Percentiles rank a stretch among this genome's conserved stretches.
Conservation (phyloP, 345 rosid species). For the Salix dunnii region DNA sequence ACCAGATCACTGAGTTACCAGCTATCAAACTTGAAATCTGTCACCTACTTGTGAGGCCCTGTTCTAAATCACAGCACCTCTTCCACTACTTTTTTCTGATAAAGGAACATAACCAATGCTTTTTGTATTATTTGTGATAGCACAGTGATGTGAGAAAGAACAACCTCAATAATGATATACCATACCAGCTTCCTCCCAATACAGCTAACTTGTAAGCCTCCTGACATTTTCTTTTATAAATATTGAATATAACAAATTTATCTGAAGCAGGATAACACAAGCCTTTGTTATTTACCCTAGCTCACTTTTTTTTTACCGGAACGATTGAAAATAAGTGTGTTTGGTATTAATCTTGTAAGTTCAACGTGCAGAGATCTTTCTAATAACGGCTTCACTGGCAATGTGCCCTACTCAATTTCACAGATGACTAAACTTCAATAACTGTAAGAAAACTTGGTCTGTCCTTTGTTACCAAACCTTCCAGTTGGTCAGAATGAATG, state of each 20-base stretch:
- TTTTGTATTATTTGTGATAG: conserved; percentile 44
- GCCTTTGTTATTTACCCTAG: neutral
- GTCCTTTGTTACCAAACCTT: conserved; percentile 1
- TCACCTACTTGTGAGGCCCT: conserved; percentile 66
- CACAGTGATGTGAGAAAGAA: conserved; percentile 88
- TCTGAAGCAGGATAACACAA: neutral
- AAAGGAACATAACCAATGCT: conserved; percentile 15
- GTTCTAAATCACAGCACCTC: conserved; percentile 5
- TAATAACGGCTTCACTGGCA: conserved; percentile 67
- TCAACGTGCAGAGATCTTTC: conserved; percentile 73
- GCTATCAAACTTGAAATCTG: conserved; percentile 74
- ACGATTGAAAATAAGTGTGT: too few species aligned
- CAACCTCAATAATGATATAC: conserved; percentile 73
- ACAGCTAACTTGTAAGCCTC: conserved; percentile 53
- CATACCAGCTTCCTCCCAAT: conserved; percentile 92
- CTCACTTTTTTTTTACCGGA: too few species aligned
- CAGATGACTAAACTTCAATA: conserved; percentile 62
- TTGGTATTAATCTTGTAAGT: conserved; percentile 10
- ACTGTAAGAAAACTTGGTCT: conserved; percentile 47
- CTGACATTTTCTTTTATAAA: neutral
- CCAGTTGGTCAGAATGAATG: neutral
- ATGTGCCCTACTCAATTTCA: conserved; percentile 79
- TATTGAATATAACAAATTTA: too few species aligned
- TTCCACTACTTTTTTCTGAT: conserved; percentile 5
- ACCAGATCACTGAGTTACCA: conserved; percentile 82